Percentiles rank a stretch among this genome's conserved stretches.
Conservation (phyloP, 805 yeast species). For the Tetrapisispora pingtungensis region DNA sequence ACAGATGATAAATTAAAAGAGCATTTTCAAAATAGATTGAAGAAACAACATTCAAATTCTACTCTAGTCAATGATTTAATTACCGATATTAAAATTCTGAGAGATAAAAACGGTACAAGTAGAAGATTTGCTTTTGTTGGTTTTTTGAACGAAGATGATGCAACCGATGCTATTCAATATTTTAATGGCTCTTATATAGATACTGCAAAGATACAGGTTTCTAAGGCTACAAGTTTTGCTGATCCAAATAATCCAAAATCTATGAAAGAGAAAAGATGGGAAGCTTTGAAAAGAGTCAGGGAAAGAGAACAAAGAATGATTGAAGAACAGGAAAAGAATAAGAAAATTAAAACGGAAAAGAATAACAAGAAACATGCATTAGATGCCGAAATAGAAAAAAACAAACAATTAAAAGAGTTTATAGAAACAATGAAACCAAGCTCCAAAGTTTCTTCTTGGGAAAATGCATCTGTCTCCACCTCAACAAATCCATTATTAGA, state of each 20-base stretch:
- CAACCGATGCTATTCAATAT: slow-evolving; percentile 64
- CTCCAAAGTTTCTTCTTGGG: slow-evolving; percentile 65
- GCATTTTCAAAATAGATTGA: slow-evolving; percentile 42
- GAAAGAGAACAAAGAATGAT: slow-evolving; percentile 40
- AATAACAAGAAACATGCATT: slow-evolving; percentile 28
- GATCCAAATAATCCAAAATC: slow-evolving; percentile 75
- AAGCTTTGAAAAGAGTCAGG: slow-evolving; percentile 37
- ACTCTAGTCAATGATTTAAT: slow-evolving; percentile 41
- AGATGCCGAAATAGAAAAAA: slow-evolving; percentile 51
- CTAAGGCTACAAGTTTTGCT: slow-evolving; percentile 72
- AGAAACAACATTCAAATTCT: slow-evolving; percentile 14
- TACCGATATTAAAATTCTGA: slow-evolving; percentile 82
- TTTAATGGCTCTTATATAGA: slow-evolving; percentile 74
- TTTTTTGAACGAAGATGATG: slow-evolving; percentile 61
- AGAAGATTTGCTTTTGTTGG: slow-evolving; percentile 93
- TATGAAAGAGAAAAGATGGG: slow-evolving; percentile 43
- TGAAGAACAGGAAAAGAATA: slow-evolving; percentile 27
- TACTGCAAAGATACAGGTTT: slow-evolving; percentile 70
- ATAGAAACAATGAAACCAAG: slow-evolving; percentile 76
- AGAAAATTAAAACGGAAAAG: slow-evolving; percentile 29
- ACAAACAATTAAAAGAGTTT: slow-evolving; percentile 68
- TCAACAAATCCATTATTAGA: slow-evolving; percentile 11
- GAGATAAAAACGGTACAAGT: slow-evolving; percentile 72
- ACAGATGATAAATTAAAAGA: slow-evolving; percentile 62
- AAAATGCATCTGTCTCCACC: slow-evolving; percentile 17